These are phyloP conservation scores for Malbranchea cinnamomea DNA, from an alignment of 2,329 filamentous ascomycete genomes.

Conservation along the genomic window DNA sequence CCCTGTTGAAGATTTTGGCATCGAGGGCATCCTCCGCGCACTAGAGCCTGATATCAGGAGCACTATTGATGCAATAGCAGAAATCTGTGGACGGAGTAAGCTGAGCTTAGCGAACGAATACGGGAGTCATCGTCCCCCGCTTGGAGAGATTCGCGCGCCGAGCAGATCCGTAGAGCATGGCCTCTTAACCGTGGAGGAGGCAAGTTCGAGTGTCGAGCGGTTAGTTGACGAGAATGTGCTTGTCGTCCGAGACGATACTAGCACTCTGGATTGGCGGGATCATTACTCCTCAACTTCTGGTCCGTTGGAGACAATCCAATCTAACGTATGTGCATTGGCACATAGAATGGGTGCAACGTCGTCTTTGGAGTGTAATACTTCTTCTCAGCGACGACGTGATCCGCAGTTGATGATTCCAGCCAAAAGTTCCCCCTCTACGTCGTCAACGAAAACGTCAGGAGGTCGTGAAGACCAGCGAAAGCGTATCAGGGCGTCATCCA, in stretches of 20 bases:
- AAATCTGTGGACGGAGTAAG: slow-evolving; percentile 46
- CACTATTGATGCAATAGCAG: slow-evolving; percentile 46
- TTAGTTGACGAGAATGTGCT: slow-evolving; percentile 22
- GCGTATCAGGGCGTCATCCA: no score
- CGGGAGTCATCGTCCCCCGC: slow-evolving; percentile 44
- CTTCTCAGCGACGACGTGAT: background rate
- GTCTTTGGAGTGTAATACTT: slow-evolving; percentile 9
- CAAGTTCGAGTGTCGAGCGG: slow-evolving; percentile 23
- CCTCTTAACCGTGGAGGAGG: slow-evolving; percentile 30
- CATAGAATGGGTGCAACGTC: no score
- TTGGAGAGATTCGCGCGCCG: slow-evolving; percentile 39
- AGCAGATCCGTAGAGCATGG: slow-evolving; percentile 12
- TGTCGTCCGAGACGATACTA: slow-evolving; percentile 26
- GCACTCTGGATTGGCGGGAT: slow-evolving; percentile 21
- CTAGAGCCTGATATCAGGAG: slow-evolving; percentile 43
- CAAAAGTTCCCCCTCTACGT: slow-evolving; percentile 1
- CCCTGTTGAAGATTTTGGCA: slow-evolving; percentile 38
- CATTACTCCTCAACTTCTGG: slow-evolving; percentile 23
- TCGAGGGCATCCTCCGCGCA: slow-evolving; percentile 39
- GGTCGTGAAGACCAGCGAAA: no score
- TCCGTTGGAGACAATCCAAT: slow-evolving; percentile 21
- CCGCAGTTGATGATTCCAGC: background rate
- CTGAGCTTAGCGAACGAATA: slow-evolving; percentile 49
- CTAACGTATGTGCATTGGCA: slow-evolving; percentile 12
- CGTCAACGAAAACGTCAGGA: no score